Conservation (phyloP, 495 filamentous ascomycete species). For the Hypomontagnella submonticulosa region DNA sequence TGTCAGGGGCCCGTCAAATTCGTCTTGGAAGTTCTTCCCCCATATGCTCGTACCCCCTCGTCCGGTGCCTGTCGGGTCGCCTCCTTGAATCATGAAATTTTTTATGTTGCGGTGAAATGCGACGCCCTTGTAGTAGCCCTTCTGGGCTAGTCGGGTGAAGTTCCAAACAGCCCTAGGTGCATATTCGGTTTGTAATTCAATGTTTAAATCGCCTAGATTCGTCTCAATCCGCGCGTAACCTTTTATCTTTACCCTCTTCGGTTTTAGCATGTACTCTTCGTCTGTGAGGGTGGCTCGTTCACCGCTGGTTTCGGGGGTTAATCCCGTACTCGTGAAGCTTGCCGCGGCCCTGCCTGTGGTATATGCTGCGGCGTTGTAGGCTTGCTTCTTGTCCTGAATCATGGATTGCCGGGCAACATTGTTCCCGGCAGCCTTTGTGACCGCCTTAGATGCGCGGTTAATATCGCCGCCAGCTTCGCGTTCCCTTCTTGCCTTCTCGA, state of each 20-base stretch:
- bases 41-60: constrained; percentile 87
- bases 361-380: constrained; percentile 87
- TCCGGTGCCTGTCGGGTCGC: constrained; percentile 91
- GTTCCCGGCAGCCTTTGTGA: constrained; percentile 55
- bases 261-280: constrained; percentile 95
- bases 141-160: constrained; percentile 87
- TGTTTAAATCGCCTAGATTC: constrained; percentile 80
- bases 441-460: constrained; percentile 58
- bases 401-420: constrained; percentile 47
- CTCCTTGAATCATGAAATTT: constrained; percentile 98
- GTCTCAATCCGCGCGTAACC: constrained; percentile 93
- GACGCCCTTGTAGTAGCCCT: constrained; percentile 86
- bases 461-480: constrained; percentile 60
- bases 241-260: constrained; percentile 84
- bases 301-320: constrained; percentile 88
- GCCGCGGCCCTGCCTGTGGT: constrained; percentile 94
- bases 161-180: constrained; percentile 97
- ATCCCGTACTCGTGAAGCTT: constrained; percentile 91
- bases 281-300: constrained; percentile 87
- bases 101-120: constrained; percentile 91
- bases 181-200: constrained; percentile 91
- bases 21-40: constrained; percentile 91
- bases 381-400: constrained; percentile 62
- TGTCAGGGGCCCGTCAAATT: constrained; percentile 86
- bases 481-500: constrained; percentile 78